These are phyloP conservation scores for Penicillium rolfsii DNA, from an alignment of 2,329 filamentous ascomycete species.

Conservation along the genomic window DNA sequence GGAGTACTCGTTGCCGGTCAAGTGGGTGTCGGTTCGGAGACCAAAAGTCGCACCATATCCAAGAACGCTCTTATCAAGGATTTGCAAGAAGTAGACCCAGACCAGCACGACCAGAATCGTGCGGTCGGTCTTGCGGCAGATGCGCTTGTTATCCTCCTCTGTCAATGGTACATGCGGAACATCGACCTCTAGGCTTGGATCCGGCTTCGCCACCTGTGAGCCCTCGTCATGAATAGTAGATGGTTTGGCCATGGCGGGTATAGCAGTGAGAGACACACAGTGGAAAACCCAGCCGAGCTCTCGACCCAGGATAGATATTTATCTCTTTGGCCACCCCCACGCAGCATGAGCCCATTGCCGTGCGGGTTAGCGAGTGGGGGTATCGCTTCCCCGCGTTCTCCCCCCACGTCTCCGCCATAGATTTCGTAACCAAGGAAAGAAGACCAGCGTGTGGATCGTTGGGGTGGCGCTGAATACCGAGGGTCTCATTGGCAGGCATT, in stretches of 20 bases:
- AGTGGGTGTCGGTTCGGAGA: conserved; percentile 53
- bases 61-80: conserved; percentile 63
- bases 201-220: conserved; percentile 14
- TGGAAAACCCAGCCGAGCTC: background rate
- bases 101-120: conserved; percentile 56
- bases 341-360: background rate
- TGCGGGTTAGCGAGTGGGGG: conserved; percentile 10
- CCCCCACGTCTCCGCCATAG: conserved; percentile 21
- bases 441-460: background rate
- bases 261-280: background rate
- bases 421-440: background rate
- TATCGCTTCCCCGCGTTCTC: conserved; percentile 23
- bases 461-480: background rate
- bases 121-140: conserved; percentile 64
- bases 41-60: conserved; percentile 63
- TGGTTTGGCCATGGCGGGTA: conserved; percentile 24
- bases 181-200: conserved; percentile 20
- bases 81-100: conserved; percentile 54
- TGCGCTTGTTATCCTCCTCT: conserved; percentile 54
- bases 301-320: background rate
- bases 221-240: conserved; percentile 27
- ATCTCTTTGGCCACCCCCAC: conserved; percentile 16
- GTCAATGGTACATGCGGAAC: conserved; percentile 34
- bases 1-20: conserved; percentile 60
- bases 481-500: background rate